Conservation (phyloP, 192 early-diverging fungal species). For the Chytriomyces confervae region DNA sequence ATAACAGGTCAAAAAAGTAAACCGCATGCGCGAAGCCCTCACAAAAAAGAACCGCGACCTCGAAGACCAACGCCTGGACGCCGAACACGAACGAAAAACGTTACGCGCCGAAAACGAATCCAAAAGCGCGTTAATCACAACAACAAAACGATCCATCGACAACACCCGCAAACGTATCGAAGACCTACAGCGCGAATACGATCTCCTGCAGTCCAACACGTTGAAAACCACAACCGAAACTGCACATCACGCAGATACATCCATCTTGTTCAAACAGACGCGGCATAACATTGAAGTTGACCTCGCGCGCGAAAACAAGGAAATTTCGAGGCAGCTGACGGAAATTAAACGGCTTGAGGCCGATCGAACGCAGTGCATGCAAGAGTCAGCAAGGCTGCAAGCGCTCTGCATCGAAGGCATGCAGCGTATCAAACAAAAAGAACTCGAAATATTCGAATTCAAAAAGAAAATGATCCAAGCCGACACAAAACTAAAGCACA, state of each 20-base stretch:
- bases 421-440: slow-evolving; percentile 62
- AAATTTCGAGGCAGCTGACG: slow-evolving; percentile 37
- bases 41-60: slow-evolving; percentile 60
- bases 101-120: slow-evolving; percentile 51
- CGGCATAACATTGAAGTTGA: slow-evolving; percentile 65
- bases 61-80: slow-evolving; percentile 62
- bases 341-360: slow-evolving; percentile 41
- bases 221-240: slow-evolving; percentile 52
- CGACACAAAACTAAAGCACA: slow-evolving; percentile 70
- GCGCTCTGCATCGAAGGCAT: slow-evolving; percentile 47
- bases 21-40: slow-evolving; percentile 53
- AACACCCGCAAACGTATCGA: slow-evolving; percentile 56
- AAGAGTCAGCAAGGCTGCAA: slow-evolving; percentile 49
- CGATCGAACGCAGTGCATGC: slow-evolving; percentile 52
- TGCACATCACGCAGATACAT: slow-evolving; percentile 36
- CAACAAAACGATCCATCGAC: slow-evolving; percentile 46
- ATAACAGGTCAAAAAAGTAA: slow-evolving; percentile 49
- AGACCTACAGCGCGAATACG: slow-evolving; percentile 58
- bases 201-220: slow-evolving; percentile 53
- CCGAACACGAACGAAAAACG: slow-evolving; percentile 55
- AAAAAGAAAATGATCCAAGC: slow-evolving; percentile 63
- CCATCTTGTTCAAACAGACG: slow-evolving; percentile 52
- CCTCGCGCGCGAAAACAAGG: slow-evolving; percentile 43
- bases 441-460: slow-evolving; percentile 63
- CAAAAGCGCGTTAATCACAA: neutral